phyloP scores from a whole-genome alignment of 495 filamentous ascomycete species.

The Xylaria castorea region DNA sequence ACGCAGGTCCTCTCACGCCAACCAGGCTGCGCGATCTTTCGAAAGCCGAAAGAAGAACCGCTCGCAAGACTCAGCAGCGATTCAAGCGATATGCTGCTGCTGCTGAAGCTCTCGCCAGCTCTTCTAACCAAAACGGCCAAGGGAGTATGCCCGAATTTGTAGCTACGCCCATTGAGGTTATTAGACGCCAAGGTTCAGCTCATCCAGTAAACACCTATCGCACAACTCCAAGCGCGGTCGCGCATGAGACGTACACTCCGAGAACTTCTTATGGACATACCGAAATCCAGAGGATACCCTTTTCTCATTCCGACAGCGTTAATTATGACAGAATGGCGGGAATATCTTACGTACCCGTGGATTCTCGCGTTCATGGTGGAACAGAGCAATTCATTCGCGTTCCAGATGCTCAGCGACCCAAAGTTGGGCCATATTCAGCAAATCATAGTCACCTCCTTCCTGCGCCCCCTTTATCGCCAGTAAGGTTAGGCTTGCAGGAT shows the following conservation, averaged over 20 bases:
- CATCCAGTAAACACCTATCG: slow-evolving; percentile 31
- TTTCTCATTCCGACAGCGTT: slow-evolving; percentile 17
- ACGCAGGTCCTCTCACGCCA: slow-evolving; percentile 22
- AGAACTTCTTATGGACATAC: slow-evolving; percentile 8
- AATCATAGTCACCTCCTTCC: slow-evolving; percentile 17
- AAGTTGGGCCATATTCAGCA: slow-evolving; percentile 40
- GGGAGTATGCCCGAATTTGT: slow-evolving; percentile 29
- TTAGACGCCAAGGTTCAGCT: slow-evolving; percentile 34
- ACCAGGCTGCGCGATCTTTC: slow-evolving; percentile 30
- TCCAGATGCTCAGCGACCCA: slow-evolving; percentile 35
- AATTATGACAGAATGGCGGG: slow-evolving; percentile 19
- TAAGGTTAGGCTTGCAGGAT: slow-evolving; percentile 38
- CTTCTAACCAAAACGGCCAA: slow-evolving; percentile 27
- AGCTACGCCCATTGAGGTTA: slow-evolving; percentile 29
- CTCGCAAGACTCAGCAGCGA: slow-evolving; percentile 38
- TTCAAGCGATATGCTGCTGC: slow-evolving; percentile 45
- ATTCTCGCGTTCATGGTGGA: slow-evolving; percentile 9
- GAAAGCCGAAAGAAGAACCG: slow-evolving; percentile 34
- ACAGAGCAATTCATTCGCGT: slow-evolving; percentile 30
- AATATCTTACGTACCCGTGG: slow-evolving; percentile 18
- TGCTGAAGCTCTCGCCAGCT: slow-evolving; percentile 40
- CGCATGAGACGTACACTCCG: slow-evolving; percentile 13
- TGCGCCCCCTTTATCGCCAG: slow-evolving; percentile 31
- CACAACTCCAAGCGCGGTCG: slow-evolving; percentile 14
- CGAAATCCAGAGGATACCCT: slow-evolving; percentile 26